Conservation (phyloP, 495 filamentous ascomycete genomes). For the Entonaema liquescens region DNA sequence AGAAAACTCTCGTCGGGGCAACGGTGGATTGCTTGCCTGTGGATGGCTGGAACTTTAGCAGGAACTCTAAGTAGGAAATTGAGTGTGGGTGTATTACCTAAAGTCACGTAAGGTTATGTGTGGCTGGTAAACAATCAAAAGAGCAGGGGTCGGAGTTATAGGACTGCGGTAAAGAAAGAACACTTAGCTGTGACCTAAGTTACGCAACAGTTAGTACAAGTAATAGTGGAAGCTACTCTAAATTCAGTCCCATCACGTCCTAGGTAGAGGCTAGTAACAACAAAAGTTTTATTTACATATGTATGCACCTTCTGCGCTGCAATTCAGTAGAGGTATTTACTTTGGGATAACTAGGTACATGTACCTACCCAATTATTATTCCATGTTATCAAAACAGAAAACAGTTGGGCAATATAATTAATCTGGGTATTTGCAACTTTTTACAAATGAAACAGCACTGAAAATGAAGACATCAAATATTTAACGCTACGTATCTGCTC, state of each 20-base stretch:
- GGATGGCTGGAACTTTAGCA: conserved; percentile 21
- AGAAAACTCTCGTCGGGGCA: conserved; percentile 49
- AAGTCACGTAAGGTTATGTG: background rate
- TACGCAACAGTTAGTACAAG: no score
- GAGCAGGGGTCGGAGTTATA: background rate
- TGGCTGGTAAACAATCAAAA: conserved; percentile 16
- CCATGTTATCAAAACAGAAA: no score
- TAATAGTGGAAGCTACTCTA: background rate
- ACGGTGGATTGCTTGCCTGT: conserved; percentile 38
- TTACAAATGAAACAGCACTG: background rate
- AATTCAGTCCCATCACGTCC: background rate
- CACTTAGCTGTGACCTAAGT: background rate
- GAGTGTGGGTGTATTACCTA: background rate
- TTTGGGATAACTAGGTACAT: no score
- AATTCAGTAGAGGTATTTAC: no score
- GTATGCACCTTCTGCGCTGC: no score
- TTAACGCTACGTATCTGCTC: background rate
- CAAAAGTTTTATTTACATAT: background rate
- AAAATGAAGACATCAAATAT: background rate
- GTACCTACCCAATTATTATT: no score
- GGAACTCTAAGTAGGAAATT: background rate
- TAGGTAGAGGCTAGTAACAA: background rate
- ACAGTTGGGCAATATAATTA: background rate
- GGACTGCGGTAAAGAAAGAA: background rate
- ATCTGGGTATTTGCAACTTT: background rate